Conservation (phyloP, 768 basidiomycete genomes). For the Candolleomyces aberdarensis region DNA sequence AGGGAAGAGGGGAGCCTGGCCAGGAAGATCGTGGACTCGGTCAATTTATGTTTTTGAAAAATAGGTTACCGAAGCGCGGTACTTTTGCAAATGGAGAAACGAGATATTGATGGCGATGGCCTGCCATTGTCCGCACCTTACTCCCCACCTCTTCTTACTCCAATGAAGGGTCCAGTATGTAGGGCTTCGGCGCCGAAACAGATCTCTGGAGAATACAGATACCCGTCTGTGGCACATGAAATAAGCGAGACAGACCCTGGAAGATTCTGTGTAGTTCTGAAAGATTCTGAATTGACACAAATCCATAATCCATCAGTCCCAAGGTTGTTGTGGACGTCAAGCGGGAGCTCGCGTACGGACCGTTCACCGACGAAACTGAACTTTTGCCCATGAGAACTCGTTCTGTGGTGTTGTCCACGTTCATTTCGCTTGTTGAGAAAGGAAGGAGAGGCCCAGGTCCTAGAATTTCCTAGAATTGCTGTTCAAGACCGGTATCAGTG, state of each 20-base stretch:
- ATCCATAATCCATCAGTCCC: too few species aligned
- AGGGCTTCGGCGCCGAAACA: too few species aligned
- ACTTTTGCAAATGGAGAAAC: too few species aligned
- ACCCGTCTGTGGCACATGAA: too few species aligned
- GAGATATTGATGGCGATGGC: neutral
- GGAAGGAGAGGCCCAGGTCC: slow-evolving; percentile 1
- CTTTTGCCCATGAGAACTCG: neutral
- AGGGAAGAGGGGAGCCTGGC: slow-evolving; percentile 15
- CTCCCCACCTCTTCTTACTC: too few species aligned
- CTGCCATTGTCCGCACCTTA: too few species aligned
- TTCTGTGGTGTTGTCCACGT: neutral
- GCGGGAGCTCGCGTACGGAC: neutral
- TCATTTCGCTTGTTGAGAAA: slow-evolving; percentile 1
- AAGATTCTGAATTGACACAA: too few species aligned
- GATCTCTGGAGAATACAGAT: too few species aligned
- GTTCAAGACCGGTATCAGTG: neutral
- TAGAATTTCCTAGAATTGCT: neutral
- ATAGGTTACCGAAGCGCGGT: neutral
- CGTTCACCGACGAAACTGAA: neutral
- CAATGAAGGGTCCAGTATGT: too few species aligned
- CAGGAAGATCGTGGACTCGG: neutral
- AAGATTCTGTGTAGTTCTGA: too few species aligned
- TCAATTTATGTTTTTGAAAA: slow-evolving; percentile 3
- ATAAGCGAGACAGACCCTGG: too few species aligned
- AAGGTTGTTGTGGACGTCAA: neutral